Evolutionary conservation across 2,329 filamentous ascomycete genomes (phyloP), one percentile per base, ranked within the genome.

Genomic region (Orbilia blumenaviensis): DNA sequence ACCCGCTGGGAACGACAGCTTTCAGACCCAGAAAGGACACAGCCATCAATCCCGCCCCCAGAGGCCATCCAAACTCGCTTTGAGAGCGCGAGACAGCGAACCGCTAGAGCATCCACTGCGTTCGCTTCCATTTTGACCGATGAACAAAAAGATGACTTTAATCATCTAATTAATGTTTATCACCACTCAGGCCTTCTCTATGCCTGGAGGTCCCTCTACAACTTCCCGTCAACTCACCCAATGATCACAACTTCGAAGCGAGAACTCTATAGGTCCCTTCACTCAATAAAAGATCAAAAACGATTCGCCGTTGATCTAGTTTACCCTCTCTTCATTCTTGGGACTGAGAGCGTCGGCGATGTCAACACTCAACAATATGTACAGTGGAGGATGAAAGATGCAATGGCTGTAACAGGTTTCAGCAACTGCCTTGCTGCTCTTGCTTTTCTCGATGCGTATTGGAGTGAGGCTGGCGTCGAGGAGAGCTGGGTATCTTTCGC

Each of bases 401-500:
- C 69, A 25, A 74, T 74, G 69, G 62, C 52, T 29, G 69, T 74
- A n/a, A 74, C 69, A 46, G 69, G 69, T 42, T 74, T 74, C 62
- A 74, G 69, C 52, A 74, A 74, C 46, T 74, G 62, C 38, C 61
- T 74, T 21, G 69, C 69, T 8, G 69, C 69, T 25, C 61, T 74
- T 29, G 54, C 69, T 36, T 74, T 74, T 54, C 69, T 74, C 32
- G 62, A 67, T 44, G 41, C 69, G 14, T 74, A 74, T 21, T 74
- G 69, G 69, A 67, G 52, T 27, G 61, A 74, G 18, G 69, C 69
- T n/a, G 62, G 48, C 2, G 69, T 67, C n/a, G 62, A 74, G 44
- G 69, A 74, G 46, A 74, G 69, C 54, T 74, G 69, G 69, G 69
- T 74, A 27, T 74, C 69, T 18, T 74, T 74, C 16, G 69, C 69